Base-by-base conservation (phyloP, 2,329 filamentous ascomycete species). In the Pseudocercospora musae region DNA sequence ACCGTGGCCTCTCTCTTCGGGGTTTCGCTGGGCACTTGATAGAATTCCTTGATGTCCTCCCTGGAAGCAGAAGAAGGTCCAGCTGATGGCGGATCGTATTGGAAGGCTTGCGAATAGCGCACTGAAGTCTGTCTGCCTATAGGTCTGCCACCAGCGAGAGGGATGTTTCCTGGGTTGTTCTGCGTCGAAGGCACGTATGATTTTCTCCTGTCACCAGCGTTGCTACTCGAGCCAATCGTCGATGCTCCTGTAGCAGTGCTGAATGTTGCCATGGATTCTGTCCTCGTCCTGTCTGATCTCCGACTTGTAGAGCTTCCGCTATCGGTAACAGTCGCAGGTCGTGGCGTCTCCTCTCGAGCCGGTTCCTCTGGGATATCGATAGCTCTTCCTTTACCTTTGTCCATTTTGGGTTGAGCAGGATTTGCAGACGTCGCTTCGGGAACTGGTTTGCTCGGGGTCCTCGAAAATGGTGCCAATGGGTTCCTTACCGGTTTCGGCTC, bases 321-420 rank as follows among this genome's bases (percentile, higher is more conserved):
- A 42, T 62, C 60, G 29, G 56, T 23, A 18, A 54, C 52, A 25
- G 29, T 62, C 40, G 40, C 56, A 37, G 52, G 52, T 20, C 52
- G 52, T 13, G 52, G 52, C 9, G 52, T 54, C 10, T 54, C 52
- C 18, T 54, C 23, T 40, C 55, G 55, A 21, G 55, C 9, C 1
- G 55, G 18, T 25, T 54, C 18, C 20, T 54, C 52, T 10, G 52
- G 52, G 10, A 54, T 54, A 40, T 33, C 58, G 23, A 58, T 58
- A 2, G 59, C 49, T 49, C 56, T 64, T 33, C 62, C 62, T 49
- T 61, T 64, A 9, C 58, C 62, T 23, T 61, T 61, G n/a, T 61
- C 62, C 11, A 57, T 57, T 52, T 59, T 59, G 9, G 60, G 60
- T 29, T 42, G 54, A 25, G 56, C 40, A 21, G 60, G 40, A 4